These are phyloP conservation scores for Camillea tinctor DNA, from an alignment of 2,329 filamentous ascomycete species.

Conservation along the genomic window DNA sequence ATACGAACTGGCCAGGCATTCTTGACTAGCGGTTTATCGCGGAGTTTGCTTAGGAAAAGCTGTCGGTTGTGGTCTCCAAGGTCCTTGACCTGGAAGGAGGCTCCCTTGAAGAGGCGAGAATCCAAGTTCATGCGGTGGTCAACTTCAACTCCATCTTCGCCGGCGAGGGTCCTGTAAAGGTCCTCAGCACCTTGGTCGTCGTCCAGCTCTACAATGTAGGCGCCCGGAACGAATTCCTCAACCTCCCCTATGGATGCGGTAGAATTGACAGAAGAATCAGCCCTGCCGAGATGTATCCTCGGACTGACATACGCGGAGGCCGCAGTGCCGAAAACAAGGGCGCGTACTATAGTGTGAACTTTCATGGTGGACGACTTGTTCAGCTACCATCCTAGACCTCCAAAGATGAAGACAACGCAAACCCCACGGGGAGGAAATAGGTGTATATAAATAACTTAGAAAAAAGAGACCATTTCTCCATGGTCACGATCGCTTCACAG, in stretches of 20 bases:
- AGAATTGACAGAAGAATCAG: not conserved
- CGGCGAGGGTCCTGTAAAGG: constrained; percentile 1
- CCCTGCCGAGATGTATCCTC: not conserved
- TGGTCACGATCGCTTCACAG: not conserved
- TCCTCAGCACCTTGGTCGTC: not conserved
- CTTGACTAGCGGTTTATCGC: not conserved
- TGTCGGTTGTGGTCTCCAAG: not conserved
- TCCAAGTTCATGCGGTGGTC: constrained; percentile 7
- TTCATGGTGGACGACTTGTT: not conserved
- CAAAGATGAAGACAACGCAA: not conserved
- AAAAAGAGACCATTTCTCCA: not conserved
- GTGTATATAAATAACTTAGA: not conserved
- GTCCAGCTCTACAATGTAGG: constrained; percentile 8
- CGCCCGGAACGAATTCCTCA: not conserved
- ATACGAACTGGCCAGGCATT: not conserved
- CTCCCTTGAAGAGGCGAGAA: constrained; percentile 6
- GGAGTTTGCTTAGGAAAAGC: not conserved
- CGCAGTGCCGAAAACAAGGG: not conserved
- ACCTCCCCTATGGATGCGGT: not conserved
- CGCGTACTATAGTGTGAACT: not conserved
- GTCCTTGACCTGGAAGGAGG: constrained; percentile 3
- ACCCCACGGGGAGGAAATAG: not conserved
- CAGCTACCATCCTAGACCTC: not conserved
- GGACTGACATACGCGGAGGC: not conserved
- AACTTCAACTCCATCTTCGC: constrained; percentile 5